These are phyloP conservation scores for Hibiscus mutabilis DNA, from an alignment of 345 rosid genomes.

Conservation along the genomic window DNA sequence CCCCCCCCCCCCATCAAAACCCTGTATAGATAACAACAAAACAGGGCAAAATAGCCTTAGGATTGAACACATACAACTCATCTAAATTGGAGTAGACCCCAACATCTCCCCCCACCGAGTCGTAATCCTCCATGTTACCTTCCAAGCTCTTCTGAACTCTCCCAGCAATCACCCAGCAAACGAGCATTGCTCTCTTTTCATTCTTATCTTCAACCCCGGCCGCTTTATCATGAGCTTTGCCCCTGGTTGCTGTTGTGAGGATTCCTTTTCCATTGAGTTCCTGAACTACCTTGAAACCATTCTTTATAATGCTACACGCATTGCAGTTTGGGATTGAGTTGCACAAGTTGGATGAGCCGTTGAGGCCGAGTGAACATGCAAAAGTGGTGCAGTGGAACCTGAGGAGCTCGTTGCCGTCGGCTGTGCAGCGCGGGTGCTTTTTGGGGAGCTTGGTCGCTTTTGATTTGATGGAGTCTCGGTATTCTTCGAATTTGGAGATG, in stretches of 20 bases:
- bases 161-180: constrained; percentile 73
- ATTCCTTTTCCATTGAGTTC: constrained; percentile 36
- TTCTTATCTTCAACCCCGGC: constrained; percentile 16
- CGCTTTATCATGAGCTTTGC: constrained; percentile 62
- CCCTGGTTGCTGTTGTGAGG: constrained; percentile 72
- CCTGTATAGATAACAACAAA: constrained; percentile 67
- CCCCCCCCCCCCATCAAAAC: background rate
- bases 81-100: constrained; percentile 59
- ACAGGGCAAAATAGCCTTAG: constrained; percentile 70
- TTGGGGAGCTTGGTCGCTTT: constrained; percentile 46
- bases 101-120: constrained; percentile 45
- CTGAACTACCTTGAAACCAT: constrained; percentile 40
- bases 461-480: constrained; percentile 64
- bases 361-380: constrained; percentile 52
- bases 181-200: constrained; percentile 67
- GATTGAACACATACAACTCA: constrained; percentile 55
- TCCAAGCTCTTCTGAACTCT: constrained; percentile 54
- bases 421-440: constrained; percentile 72
- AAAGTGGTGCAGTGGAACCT: constrained; percentile 61
- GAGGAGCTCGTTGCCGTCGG: constrained; percentile 80
- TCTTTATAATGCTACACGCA: constrained; percentile 53
- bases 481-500: constrained; percentile 61
- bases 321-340: constrained; percentile 41
- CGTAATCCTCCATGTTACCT: constrained; percentile 44
- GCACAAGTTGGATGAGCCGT: constrained; percentile 62